Evolutionary conservation across 2,329 filamentous ascomycete species (phyloP), one percentile per base, ranked within the genome.

Genomic region (Ceratocystis cubensis): DNA sequence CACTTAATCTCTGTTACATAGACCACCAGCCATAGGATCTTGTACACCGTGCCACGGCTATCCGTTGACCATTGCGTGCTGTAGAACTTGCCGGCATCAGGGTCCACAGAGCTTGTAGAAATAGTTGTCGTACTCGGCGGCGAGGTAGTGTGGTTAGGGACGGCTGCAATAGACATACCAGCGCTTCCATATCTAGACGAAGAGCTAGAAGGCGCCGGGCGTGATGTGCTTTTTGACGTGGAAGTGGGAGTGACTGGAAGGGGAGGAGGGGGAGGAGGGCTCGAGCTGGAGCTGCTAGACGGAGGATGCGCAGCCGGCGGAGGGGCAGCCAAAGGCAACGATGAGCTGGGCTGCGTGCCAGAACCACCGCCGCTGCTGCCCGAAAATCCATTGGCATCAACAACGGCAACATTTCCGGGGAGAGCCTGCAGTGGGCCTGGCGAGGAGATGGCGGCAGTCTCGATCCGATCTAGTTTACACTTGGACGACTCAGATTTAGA

Each of bases 361-460:
- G 25, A 4, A 63, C 45, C 56, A 48, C 28, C 3, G 30, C 56
- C 13, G 33, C 56, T 41, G 61, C 25, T 3, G 20, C 50, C 63
- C 15, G 63, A 44, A 13, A 70, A 69, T 33, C 71, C 72, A 30
- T 73, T 72, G 37, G 67, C 73, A 63, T 70, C 72, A 61, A 71
- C 71, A 68, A 88, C 78, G 5, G 73, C 69, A 22, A 84, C 75
- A 67, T 82, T 80, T 56, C 91, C 89, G 4, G 91, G 90, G 22
- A 96, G 81, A 56, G 79, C 77, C 13, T 78, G 73, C 65, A 84
- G 75, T 5, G 82, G 78, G 8, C 84, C 82, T 7, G 78, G 69
- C 0, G 74, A 72, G 22, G 94, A 74, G 0, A 72, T 70, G 0
- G 75, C 69, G 2, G 88, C 87, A 0, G 86, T 69, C 0, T 82